Base-by-base conservation (phyloP, 116 monocot genomes). In the Trichopus zeylanicus region DNA sequence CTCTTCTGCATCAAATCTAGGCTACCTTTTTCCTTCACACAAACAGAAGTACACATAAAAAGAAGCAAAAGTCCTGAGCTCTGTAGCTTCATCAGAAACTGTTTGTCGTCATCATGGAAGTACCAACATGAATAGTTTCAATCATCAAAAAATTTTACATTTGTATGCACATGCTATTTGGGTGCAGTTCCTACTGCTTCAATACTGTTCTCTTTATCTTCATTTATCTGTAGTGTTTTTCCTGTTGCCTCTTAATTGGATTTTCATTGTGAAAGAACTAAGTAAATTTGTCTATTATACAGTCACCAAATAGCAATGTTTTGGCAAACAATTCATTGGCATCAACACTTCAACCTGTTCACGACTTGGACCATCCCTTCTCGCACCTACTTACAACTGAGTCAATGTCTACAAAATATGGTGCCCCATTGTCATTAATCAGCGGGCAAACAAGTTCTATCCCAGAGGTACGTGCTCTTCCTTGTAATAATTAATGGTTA, bases 261-360 rank as follows among this genome's bases (percentile, higher is more conserved):
- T 46, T 62, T 48, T 11, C n/a, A 12, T 19, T 26, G 0, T 46
- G 7, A 7, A 61, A 28, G 5, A 23, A 8, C 5, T 27, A 42
- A 35, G 23, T 46, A 27, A 29, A 54, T 23, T 27, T 37, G 15
- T 7, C 57, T 31, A 57, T 60, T 60, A 12, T 54, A 25, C 83
- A 89, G 94, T 86, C 83, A 61, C 78, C 78, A 60, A 81, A 85
- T 59, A 57, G 57, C 23, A 78, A 71, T 73, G 71, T 85, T 29
- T 66, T 86, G 34, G 78, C 68, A 33, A 70, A 65, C 49, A 84
- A 74, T 56, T 37, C 84, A 34, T 66, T 94, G 61, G 57, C 78
- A 64, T 70, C 77, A 49, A 57, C 33, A 60, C 63, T 61, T 54
- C 83, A 71, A 42, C 75, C 72, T 55, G 65, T 58, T 30, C 82